Percentiles rank a stretch among this genome's conserved stretches.
phyloP scores from a whole-genome alignment of 495 filamentous ascomycete species.

The Neurospora sp. region DNA sequence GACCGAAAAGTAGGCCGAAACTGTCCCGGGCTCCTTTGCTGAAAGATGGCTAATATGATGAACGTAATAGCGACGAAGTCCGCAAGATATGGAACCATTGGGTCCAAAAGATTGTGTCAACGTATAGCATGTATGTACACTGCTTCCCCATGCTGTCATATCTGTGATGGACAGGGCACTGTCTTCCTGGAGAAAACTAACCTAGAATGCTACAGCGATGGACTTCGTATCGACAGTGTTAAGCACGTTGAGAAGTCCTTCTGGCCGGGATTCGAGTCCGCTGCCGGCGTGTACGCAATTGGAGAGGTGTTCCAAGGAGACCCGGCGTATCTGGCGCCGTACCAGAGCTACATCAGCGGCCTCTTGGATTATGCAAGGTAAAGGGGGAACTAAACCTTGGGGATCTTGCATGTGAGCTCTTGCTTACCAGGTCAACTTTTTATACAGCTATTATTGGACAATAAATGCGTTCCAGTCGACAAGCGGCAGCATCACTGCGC shows the following conservation, averaged over 20 bases:
- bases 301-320: conserved; percentile 62
- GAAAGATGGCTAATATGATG: neutral
- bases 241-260: conserved; percentile 63
- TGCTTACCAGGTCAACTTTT: neutral
- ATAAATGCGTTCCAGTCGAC: conserved; percentile 51
- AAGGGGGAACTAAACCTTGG: neutral
- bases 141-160: neutral
- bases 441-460: conserved; percentile 45
- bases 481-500: conserved; percentile 44
- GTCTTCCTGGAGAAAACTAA: neutral
- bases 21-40: neutral
- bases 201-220: conserved; percentile 35
- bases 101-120: conserved; percentile 48
- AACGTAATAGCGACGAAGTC: conserved; percentile 27
- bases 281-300: conserved; percentile 60
- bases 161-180: neutral
- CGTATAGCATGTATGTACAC: conserved; percentile 48
- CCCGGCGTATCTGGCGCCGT: conserved; percentile 48
- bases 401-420: neutral
- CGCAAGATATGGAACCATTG: conserved; percentile 52
- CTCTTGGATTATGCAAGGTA: conserved; percentile 63
- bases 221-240: conserved; percentile 66
- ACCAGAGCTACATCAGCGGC: conserved; percentile 52
- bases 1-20: conserved; percentile 38
- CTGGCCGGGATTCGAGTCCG: conserved; percentile 51